Evolutionary conservation across 495 filamentous ascomycete genomes (phyloP).

Genomic region (Aspergillus incahuasiensis): DNA sequence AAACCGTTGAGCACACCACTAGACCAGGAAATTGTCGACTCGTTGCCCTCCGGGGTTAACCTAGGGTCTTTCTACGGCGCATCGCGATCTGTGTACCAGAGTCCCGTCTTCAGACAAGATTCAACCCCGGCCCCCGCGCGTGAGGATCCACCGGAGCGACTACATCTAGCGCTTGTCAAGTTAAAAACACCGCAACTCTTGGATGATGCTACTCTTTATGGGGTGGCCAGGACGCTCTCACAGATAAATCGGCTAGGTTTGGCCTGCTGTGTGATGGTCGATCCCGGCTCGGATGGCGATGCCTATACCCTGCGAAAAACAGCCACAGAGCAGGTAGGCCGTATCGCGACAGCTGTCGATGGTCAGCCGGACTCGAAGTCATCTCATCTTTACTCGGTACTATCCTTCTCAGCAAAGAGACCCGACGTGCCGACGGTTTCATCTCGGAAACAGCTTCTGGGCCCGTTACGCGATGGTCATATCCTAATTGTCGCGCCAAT

Average conservation of each 20-base stretch:
- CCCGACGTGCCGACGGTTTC: conserved; percentile 39
- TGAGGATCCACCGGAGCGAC: conserved; percentile 32
- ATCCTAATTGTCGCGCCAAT: conserved; percentile 74
- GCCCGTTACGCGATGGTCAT: conserved; percentile 66
- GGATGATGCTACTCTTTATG: conserved; percentile 61
- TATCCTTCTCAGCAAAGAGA: conserved; percentile 40
- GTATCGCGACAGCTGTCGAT: conserved; percentile 70
- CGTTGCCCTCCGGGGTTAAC: conserved; percentile 49
- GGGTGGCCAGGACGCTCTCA: conserved; percentile 75
- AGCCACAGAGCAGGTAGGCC: conserved; percentile 62
- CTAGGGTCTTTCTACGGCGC: conserved; percentile 59
- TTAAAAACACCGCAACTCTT: conserved; percentile 67
- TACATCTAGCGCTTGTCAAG: conserved; percentile 86
- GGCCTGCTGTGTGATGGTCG: conserved; percentile 74
- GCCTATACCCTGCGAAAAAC: conserved; percentile 34
- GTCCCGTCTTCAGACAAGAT: conserved; percentile 56
- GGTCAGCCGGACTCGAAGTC: conserved; percentile 59
- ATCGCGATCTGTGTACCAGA: conserved; percentile 55
- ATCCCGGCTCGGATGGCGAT: conserved; percentile 47
- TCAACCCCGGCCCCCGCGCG: conserved; percentile 31
- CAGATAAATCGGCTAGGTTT: conserved; percentile 80
- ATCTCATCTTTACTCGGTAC: conserved; percentile 61
- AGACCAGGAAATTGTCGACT: conserved; percentile 19
- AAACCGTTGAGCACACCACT: conserved; percentile 15
- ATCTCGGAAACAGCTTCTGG: conserved; percentile 57